A percentile compares a stretch with the other conserved stretches of the same genome.
Conservation (phyloP, 495 filamentous ascomycete genomes). For the Cercophora samala region DNA sequence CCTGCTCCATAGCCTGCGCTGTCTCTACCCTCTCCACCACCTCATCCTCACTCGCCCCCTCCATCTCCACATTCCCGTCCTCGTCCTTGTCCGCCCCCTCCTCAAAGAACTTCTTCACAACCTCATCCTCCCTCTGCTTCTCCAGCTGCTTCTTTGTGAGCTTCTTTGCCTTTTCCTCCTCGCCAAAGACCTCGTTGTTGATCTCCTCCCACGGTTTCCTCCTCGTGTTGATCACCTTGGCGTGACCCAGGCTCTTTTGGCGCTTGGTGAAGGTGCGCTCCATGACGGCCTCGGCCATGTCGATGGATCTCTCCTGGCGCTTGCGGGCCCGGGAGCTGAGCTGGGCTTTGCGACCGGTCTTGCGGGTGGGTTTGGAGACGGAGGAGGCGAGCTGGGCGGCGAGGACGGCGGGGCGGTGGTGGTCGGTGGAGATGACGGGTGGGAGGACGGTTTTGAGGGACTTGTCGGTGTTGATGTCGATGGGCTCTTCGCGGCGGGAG, state of each 20-base stretch:
- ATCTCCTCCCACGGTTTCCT: constrained; percentile 58
- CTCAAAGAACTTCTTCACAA: constrained; percentile 25
- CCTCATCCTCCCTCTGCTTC: constrained; percentile 26
- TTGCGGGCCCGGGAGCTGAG: constrained; percentile 61
- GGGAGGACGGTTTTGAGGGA: constrained; percentile 62
- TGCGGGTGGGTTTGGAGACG: constrained; percentile 57
- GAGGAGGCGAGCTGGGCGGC: constrained; percentile 59
- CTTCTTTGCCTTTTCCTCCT: constrained; percentile 11
- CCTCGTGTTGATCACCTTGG: constrained; percentile 56
- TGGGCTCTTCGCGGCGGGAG: constrained; percentile 67
- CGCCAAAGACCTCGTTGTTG: constrained; percentile 42
- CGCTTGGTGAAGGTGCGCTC: constrained; percentile 70
- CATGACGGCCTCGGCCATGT: constrained; percentile 66
- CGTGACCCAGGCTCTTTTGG: constrained; percentile 59
- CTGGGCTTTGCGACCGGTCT: constrained; percentile 56
- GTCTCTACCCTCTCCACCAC: neutral
- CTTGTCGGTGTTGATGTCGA: constrained; percentile 70
- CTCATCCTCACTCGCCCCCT: constrained; percentile 12
- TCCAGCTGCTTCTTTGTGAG: constrained; percentile 20
- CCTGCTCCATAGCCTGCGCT: constrained; percentile 22
- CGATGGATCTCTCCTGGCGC: constrained; percentile 67
- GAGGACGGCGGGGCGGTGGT: constrained; percentile 58
- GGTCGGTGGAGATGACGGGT: constrained; percentile 47
- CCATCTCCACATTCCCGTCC: constrained; percentile 29
- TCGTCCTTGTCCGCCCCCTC: constrained; percentile 12